These are phyloP conservation scores for Salix viminalis DNA, from an alignment of 345 rosid genomes.

Conservation along the genomic window DNA sequence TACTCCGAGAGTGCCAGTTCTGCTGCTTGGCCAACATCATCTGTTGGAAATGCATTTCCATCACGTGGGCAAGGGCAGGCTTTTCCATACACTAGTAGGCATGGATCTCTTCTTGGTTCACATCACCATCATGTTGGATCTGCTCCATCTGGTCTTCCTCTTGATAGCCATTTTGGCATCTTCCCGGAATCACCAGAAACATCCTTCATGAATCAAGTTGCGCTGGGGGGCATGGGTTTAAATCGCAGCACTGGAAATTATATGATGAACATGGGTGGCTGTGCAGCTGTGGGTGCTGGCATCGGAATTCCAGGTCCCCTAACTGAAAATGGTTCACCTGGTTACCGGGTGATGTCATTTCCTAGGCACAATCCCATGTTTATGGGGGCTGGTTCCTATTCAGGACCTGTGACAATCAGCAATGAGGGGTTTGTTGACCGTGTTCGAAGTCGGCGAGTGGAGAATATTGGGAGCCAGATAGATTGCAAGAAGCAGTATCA, in stretches of 20 bases:
- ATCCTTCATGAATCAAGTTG: conserved; percentile 52
- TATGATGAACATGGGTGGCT: conserved; percentile 42
- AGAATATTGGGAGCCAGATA: conserved; percentile 41
- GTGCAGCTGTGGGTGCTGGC: conserved; percentile 43
- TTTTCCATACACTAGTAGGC: conserved; percentile 42
- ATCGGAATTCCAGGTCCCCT: conserved; percentile 44
- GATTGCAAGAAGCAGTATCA: conserved; percentile 76
- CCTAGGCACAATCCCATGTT: conserved; percentile 47
- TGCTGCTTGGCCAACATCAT: conserved; percentile 61
- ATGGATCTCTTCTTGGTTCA: conserved; percentile 45
- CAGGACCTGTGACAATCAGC: conserved; percentile 42
- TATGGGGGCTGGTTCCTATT: conserved; percentile 45
- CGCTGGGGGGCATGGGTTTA: conserved; percentile 47
- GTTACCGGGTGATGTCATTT: conserved; percentile 51
- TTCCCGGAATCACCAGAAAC: conserved; percentile 69
- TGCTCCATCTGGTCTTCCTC: conserved; percentile 82
- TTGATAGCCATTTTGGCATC: conserved; percentile 75
- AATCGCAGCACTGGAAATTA: conserved; percentile 44
- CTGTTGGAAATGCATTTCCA: conserved; percentile 52
- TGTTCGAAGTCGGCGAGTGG: conserved; percentile 37
- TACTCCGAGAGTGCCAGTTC: conserved; percentile 52
- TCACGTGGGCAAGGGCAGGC: conserved; percentile 45
- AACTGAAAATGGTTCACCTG: conserved; percentile 48
- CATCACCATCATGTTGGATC: conserved; percentile 78
- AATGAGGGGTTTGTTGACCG: conserved; percentile 54